phyloP scores from a whole-genome alignment of 2,329 filamentous ascomycete species.

The Colletotrichum tropicale region DNA sequence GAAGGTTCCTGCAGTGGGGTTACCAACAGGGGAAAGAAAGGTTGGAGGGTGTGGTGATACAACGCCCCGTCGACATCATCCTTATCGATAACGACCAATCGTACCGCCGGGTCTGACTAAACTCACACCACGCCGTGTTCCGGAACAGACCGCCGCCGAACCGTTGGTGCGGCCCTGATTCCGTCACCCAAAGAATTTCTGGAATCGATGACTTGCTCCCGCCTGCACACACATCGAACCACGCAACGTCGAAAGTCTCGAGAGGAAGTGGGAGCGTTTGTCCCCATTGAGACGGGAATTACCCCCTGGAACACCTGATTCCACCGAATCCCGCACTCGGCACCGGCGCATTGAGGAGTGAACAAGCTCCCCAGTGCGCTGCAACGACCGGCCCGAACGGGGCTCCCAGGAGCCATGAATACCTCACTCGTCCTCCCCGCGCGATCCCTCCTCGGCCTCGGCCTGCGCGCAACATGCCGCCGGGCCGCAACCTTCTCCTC shows the following conservation, averaged over 20 bases:
- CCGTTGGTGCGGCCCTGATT: not conserved
- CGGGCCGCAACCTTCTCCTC: not conserved
- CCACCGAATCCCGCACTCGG: not conserved
- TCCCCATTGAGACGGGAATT: not conserved
- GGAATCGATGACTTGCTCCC: not conserved
- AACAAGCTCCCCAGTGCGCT: slow-evolving; percentile 3
- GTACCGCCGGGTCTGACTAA: not conserved
- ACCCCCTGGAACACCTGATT: not conserved
- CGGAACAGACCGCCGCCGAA: not conserved
- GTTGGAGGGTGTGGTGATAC: not conserved
- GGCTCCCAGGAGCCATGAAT: slow-evolving; percentile 17
- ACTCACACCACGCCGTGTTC: not conserved
- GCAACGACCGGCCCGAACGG: not conserved
- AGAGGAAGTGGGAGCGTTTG: not conserved
- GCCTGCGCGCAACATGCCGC: slow-evolving; percentile 4
- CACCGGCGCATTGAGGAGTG: slow-evolving; percentile 14
- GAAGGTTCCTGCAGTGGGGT: slow-evolving; percentile 13
- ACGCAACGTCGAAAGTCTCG: not conserved
- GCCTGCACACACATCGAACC: not conserved
- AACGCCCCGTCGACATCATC: not conserved
- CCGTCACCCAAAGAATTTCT: slow-evolving; percentile 9
- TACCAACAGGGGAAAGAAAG: not conserved
- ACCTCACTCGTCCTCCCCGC: slow-evolving; percentile 13
- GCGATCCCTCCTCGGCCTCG: slow-evolving; percentile 12
- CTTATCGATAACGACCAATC: not conserved